Percentiles rank a stretch among this genome's conserved stretches.
phyloP scores from a whole-genome alignment of 805 yeast species.

The Ogataea thermomethanolica region DNA sequence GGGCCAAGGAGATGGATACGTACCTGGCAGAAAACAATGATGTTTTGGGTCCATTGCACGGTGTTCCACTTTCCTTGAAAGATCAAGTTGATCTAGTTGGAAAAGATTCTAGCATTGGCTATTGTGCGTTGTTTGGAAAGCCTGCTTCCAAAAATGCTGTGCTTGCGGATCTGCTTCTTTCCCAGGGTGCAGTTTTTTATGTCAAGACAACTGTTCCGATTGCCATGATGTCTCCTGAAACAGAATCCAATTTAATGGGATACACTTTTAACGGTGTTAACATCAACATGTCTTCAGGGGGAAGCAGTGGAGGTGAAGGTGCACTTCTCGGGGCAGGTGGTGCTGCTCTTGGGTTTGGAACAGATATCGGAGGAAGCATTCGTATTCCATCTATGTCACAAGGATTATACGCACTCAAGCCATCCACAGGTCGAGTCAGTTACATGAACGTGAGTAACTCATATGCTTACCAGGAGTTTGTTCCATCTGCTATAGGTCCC shows the following conservation, averaged over 20 bases:
- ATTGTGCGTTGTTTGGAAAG: slow-evolving; percentile 32
- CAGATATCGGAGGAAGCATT: slow-evolving; percentile 39
- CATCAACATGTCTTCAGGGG: slow-evolving; percentile 38
- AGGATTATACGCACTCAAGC: slow-evolving; percentile 35
- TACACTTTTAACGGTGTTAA: slow-evolving; percentile 37
- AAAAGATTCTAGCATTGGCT: slow-evolving; percentile 47
- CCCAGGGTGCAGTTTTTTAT: slow-evolving; percentile 40
- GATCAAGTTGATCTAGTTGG: slow-evolving; percentile 48
- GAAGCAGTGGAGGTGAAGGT: slow-evolving; percentile 47
- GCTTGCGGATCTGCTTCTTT: slow-evolving; percentile 32
- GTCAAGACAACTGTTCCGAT: slow-evolving; percentile 43
- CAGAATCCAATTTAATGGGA: slow-evolving; percentile 37
- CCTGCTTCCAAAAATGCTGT: slow-evolving; percentile 31
- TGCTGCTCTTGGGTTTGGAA: slow-evolving; percentile 36
- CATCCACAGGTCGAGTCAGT: slow-evolving; percentile 35
- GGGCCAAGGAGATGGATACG: slow-evolving; percentile 54
- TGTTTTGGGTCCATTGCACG: slow-evolving; percentile 60
- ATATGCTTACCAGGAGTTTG: slow-evolving; percentile 30
- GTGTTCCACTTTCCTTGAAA: slow-evolving; percentile 49
- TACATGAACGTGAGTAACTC: slow-evolving; percentile 31
- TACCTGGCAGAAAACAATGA: slow-evolving; percentile 44
- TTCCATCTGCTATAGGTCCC: slow-evolving; percentile 36
- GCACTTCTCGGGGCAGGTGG: slow-evolving; percentile 32
- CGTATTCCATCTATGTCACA: slow-evolving; percentile 32
- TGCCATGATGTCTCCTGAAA: slow-evolving; percentile 41